A percentile compares a stretch with the other conserved stretches of the same genome.
phyloP scores from a whole-genome alignment of 257 asterid species.

The Solanum pimpinellifolium region DNA sequence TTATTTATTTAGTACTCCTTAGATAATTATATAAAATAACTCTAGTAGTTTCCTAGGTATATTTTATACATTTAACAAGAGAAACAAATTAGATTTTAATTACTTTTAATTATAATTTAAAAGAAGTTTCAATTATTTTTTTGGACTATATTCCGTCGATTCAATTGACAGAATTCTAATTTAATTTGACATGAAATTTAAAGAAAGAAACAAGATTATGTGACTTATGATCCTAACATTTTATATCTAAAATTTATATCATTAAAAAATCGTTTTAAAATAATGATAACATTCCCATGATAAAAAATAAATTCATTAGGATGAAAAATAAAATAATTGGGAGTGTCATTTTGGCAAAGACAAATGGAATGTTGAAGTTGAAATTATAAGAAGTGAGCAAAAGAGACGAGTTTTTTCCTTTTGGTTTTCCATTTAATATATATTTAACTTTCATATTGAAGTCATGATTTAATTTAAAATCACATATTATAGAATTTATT shows the following conservation, averaged over 20 bases:
- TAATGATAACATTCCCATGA: not conserved
- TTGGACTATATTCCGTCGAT: too few species aligned
- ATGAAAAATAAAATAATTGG: not conserved
- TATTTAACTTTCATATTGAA: too few species aligned
- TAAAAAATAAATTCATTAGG: not conserved
- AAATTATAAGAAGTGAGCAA: not conserved
- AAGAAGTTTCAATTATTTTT: not conserved
- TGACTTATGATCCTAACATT: not conserved
- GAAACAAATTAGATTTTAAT: too few species aligned
- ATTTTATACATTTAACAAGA: too few species aligned
- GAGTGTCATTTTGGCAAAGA: not conserved
- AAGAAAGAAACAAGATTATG: too few species aligned
- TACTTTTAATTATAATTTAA: not conserved
- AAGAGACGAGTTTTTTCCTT: not conserved
- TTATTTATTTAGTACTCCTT: not conserved
- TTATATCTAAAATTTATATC: too few species aligned
- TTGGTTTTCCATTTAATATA: too few species aligned
- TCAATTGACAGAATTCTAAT: too few species aligned
- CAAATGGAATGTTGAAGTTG: not conserved
- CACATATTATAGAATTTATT: fast-evolving
- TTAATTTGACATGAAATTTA: not conserved
- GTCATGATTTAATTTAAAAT: too few species aligned
- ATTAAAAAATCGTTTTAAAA: not conserved
- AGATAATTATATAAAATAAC: not conserved
- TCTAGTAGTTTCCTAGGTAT: not conserved